phyloP scores from a whole-genome alignment of 2,329 filamentous ascomycete species.

The Tolypocladium ovalisporum region DNA sequence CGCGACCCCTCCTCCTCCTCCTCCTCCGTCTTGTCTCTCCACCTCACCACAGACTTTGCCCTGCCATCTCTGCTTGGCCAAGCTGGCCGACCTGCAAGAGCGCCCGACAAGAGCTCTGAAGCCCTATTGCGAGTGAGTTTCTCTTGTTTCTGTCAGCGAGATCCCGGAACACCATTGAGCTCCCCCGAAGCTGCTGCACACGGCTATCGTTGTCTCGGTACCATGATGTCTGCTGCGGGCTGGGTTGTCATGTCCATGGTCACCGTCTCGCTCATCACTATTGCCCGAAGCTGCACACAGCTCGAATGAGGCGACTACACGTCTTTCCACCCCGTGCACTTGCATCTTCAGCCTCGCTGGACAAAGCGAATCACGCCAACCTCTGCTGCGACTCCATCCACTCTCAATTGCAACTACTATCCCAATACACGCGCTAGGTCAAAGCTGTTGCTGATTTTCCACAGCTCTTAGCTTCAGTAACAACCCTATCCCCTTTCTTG shows the following conservation, averaged over 20 bases:
- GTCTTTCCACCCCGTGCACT: background rate
- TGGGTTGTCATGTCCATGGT: background rate
- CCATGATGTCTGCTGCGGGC: background rate
- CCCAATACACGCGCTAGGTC: background rate
- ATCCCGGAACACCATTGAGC: background rate
- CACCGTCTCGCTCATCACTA: background rate
- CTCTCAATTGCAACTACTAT: too few species aligned
- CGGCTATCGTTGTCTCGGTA: background rate
- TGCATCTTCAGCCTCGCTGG: background rate
- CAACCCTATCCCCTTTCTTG: background rate
- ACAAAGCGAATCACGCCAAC: background rate
- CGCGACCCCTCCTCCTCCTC: constrained; percentile 1
- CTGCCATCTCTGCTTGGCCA: background rate
- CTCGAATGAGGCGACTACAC: background rate
- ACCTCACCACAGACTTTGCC: background rate
- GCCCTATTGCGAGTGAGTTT: background rate
- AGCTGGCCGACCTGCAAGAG: background rate
- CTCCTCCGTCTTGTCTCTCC: background rate
- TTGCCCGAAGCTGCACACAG: background rate
- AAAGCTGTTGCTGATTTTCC: background rate
- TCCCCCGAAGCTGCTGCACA: background rate
- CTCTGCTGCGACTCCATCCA: background rate
- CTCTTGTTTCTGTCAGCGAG: background rate
- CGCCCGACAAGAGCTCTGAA: background rate
- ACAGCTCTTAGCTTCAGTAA: background rate